Base-by-base conservation (phyloP, 2,329 filamentous ascomycete genomes). In the Chaetomiaceae sp. region DNA sequence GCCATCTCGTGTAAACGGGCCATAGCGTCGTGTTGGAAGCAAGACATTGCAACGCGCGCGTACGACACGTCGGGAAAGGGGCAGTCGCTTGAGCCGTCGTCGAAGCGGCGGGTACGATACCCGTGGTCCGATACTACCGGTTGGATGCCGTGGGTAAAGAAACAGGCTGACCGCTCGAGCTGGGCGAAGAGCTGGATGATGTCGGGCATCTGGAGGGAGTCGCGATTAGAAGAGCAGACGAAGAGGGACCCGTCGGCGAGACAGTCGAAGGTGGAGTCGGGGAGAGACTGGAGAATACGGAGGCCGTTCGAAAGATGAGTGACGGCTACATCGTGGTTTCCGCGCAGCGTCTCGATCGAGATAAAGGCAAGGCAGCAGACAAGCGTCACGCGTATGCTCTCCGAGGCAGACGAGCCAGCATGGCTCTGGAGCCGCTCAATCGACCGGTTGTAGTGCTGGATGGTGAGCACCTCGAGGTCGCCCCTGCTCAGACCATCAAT, bases 391-490 rank as follows among this genome's bases (percentile, higher is more conserved):
- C 56, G 57, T 5, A 66, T 61, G 56, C 61, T 64, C n/a, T 62
- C 61, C 6, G 54, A 42, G 22, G 55, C 58, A 3, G 60, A 58
- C 4, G 61, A 62, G 5, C 54, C 55, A 6, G 62, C 62, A 46
- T 66, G 63, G 33, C 48, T 53, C 27, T 64, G 63, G 15, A 71
- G 63, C 19, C 65, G 62, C 44, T 66, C 66, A 47, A 73, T 68
- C 19, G 70, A 68, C 9, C 63, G 61, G 58, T 68, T 70, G 57
- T 73, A 72, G 48, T 72, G 69, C 51, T 69, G 65, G 52, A 73
- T 68, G 37, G 66, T 67, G 57, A 72, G 71, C 6, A 69, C 59
- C 44, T 72, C 69, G 3, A 68, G 61, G 25, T 66, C 59, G 22
- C 63, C 63, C 5, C 60, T 59, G 27, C 58, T 52, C 34, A 59